A percentile compares a stretch with the other conserved stretches of the same genome.
Conservation (phyloP, 352 stramenopile species). For the Globisporangium canariense region DNA sequence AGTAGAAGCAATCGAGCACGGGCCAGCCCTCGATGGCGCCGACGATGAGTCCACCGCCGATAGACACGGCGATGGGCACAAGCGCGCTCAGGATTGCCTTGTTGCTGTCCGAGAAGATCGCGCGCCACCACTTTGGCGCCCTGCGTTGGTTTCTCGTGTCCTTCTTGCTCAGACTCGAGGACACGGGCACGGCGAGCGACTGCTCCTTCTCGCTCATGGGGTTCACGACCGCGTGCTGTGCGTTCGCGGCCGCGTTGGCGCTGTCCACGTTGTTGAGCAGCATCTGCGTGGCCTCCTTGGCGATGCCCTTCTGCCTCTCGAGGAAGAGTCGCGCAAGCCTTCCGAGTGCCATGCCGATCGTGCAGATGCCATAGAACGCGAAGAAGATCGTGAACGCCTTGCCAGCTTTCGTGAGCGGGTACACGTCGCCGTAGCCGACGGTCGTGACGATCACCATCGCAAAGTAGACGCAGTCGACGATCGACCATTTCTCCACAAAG, state of each 20-base stretch:
- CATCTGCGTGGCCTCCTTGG: conserved; percentile 52
- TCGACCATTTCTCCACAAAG: conserved; percentile 47
- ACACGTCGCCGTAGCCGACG: conserved; percentile 85
- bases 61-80: conserved; percentile 48
- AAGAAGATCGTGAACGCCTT: conserved; percentile 88
- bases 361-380: conserved; percentile 69
- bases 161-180: conserved; percentile 2
- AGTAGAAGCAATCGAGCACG: conserved; percentile 89
- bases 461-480: conserved; percentile 90
- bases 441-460: conserved; percentile 91
- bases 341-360: conserved; percentile 63
- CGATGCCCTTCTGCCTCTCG: conserved; percentile 46
- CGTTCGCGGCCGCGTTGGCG: conserved; percentile 24
- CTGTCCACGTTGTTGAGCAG: conserved; percentile 46
- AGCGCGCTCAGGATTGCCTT: conserved; percentile 37
- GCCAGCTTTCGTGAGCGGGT: conserved; percentile 42
- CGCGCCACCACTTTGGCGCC: conserved; percentile 30
- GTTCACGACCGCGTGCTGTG: neutral
- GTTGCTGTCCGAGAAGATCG: conserved; percentile 51
- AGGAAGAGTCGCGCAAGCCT: conserved; percentile 53
- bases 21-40: conserved; percentile 59
- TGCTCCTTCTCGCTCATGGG: conserved; percentile 22
- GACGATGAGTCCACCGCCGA: conserved; percentile 47
- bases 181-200: conserved; percentile 12
- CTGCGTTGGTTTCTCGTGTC: neutral